Base-by-base conservation (phyloP, 306 rosid species). In the Pyrus pyrifolia region DNA sequence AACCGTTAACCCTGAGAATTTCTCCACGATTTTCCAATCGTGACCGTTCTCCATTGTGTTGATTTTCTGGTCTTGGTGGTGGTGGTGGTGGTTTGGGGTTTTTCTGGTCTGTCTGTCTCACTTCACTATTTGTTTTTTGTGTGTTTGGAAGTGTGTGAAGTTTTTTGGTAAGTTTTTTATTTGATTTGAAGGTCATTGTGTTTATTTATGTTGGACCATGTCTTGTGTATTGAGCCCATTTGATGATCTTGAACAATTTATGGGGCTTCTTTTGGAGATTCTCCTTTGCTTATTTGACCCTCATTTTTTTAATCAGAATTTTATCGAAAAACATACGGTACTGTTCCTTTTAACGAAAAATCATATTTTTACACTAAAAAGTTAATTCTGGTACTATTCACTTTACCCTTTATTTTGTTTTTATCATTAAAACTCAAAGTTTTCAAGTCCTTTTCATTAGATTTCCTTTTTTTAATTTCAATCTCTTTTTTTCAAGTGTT, bases 41-140 rank as follows among this genome's bases (percentile, higher is more conserved):
- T 86, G 84, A 44, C 97, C 97, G 85, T 92, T 96, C 83, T 96
- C 97, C 98, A 96, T 92, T 23, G 67, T 88, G 84, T 74, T 82
- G 71, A 72, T 84, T 78, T 31, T 46, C 27, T 22, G 44, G 30
- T 67, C 14, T 22, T 4, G 63, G 29, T 4, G 63, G 53, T 46
- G 25, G 27, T 13, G 70, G 14, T 22, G 33, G 33, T 30, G 33
- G 33, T 30, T 68, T 68, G 55, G 40, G 59, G 53, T 14, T 6
- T 8, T 45, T 68, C 30, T 46, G 59, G 38, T 21, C 68, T 3
- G 38, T 15, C 44, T 3, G 9, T 3, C 49, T 66, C 70, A 35
- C 70, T 66, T 35, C 70, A 35, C 21, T 21, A 51, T 17, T 55
- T 57, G 27, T 11, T 22, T n/a, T 9, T 7, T 8, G 29, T 8